A percentile compares a stretch with the other conserved stretches of the same genome.
phyloP scores from a whole-genome alignment of 768 basidiomycete genomes.

The Boletus coccyginus region DNA sequence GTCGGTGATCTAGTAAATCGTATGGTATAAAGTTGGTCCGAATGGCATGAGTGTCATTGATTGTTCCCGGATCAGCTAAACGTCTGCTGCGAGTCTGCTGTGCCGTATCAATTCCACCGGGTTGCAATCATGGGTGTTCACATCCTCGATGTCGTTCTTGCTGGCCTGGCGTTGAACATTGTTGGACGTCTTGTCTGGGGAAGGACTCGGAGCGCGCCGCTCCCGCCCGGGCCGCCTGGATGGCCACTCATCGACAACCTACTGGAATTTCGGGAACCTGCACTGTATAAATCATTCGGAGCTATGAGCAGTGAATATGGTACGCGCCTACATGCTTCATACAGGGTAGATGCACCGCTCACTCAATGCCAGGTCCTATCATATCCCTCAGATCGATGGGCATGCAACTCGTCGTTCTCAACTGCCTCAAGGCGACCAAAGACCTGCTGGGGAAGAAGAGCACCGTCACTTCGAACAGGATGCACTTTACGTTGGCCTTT shows the following conservation, averaged over 20 bases:
- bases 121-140: neutral
- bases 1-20: no score
- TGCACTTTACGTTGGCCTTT: slow-evolving; percentile 8
- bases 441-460: slow-evolving; percentile 15
- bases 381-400: slow-evolving; percentile 31
- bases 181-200: neutral
- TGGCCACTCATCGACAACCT: slow-evolving; percentile 50
- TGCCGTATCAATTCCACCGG: neutral
- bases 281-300: slow-evolving; percentile 51
- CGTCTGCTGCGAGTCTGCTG: no score
- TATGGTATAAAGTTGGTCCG: no score
- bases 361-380: neutral
- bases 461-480: slow-evolving; percentile 5
- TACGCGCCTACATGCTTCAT: slow-evolving; percentile 18
- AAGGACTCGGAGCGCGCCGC: neutral
- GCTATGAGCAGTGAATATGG: slow-evolving; percentile 43
- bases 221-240: slow-evolving; percentile 10
- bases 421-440: slow-evolving; percentile 35
- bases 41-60: no score
- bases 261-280: slow-evolving; percentile 50
- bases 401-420: slow-evolving; percentile 47
- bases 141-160: neutral
- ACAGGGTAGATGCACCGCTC: neutral
- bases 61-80: no score
- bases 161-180: slow-evolving; percentile 12